phyloP scores from a whole-genome alignment of 2,329 filamentous ascomycete species.

The Aureobasidium namibiae region DNA sequence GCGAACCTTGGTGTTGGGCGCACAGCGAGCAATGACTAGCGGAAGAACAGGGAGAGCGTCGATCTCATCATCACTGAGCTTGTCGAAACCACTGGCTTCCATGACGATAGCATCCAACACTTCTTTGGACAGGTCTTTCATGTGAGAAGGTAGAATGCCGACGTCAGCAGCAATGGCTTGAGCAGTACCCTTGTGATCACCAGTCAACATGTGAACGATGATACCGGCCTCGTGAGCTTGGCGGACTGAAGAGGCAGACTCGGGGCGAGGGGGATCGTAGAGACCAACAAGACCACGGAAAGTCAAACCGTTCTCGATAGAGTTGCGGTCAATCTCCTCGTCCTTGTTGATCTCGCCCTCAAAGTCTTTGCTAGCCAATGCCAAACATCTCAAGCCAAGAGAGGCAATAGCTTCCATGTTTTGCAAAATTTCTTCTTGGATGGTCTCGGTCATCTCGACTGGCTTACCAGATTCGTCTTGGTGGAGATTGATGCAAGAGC shows the following conservation, averaged over 20 bases:
- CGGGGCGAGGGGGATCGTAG: conserved; percentile 76
- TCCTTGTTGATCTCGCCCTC: conserved; percentile 32
- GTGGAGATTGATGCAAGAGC: conserved; percentile 49
- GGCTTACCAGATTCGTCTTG: conserved; percentile 31
- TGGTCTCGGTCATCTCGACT: conserved; percentile 41
- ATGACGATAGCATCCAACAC: conserved; percentile 64
- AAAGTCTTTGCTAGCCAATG: conserved; percentile 48
- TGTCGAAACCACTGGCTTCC: conserved; percentile 54
- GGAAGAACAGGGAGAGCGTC: conserved; percentile 66
- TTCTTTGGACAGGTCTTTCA: conserved; percentile 50
- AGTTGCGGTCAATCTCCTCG: conserved; percentile 45
- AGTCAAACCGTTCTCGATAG: conserved; percentile 59
- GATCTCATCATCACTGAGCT: conserved; percentile 65
- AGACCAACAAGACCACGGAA: conserved; percentile 79
- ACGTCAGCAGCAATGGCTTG: conserved; percentile 71
- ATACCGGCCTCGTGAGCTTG: conserved; percentile 68
- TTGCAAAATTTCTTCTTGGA: conserved; percentile 47
- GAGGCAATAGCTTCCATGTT: conserved; percentile 61
- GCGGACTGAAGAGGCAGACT: conserved; percentile 64
- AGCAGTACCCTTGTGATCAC: conserved; percentile 72
- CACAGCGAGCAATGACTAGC: conserved; percentile 74
- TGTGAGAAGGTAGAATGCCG: conserved; percentile 63
- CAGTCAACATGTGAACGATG: conserved; percentile 75
- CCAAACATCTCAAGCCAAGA: conserved; percentile 59
- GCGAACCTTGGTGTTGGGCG: conserved; percentile 76